phyloP scores from a whole-genome alignment of 805 yeast species.

The Cyberlindnera xylosilytica region DNA sequence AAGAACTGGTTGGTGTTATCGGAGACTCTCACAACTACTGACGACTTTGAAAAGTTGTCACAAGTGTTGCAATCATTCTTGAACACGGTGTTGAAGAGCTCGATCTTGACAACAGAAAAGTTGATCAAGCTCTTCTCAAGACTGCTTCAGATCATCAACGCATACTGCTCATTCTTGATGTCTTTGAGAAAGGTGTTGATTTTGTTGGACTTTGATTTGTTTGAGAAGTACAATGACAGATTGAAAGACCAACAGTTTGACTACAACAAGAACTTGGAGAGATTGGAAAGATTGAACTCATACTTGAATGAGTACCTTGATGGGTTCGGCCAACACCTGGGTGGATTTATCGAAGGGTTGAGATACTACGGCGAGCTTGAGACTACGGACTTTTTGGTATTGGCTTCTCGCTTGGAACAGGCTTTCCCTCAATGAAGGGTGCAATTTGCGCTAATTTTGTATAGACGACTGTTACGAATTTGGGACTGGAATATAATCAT shows the following conservation, averaged over 20 bases:
- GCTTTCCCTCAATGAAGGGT: constrained; percentile 21
- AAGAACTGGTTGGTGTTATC: constrained; percentile 45
- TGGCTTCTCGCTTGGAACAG: constrained; percentile 41
- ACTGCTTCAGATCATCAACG: constrained; percentile 45
- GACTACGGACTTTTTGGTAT: constrained; percentile 40
- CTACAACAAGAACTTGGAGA: constrained; percentile 34
- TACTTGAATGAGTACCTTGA: constrained; percentile 42
- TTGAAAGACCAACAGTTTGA: constrained; percentile 39
- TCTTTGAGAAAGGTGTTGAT: constrained; percentile 56
- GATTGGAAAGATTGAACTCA: constrained; percentile 39
- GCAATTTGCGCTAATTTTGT: not conserved
- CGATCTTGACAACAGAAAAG: constrained; percentile 59
- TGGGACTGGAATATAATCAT: not conserved
- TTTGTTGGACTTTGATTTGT: constrained; percentile 45
- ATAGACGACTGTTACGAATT: not conserved
- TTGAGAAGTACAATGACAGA: constrained; percentile 33
- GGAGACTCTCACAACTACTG: constrained; percentile 25
- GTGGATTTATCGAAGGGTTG: constrained; percentile 44
- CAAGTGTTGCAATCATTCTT: constrained; percentile 52
- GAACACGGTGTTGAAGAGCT: constrained; percentile 61
- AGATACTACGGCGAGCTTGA: constrained; percentile 48
- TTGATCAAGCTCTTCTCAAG: constrained; percentile 45
- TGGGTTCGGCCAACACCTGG: constrained; percentile 41
- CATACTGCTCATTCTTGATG: constrained; percentile 45
- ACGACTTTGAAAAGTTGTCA: constrained; percentile 42